These are phyloP conservation scores for Vitis hybrid DNA, from an alignment of 177 flowering plant genomes.

Conservation along the genomic window DNA sequence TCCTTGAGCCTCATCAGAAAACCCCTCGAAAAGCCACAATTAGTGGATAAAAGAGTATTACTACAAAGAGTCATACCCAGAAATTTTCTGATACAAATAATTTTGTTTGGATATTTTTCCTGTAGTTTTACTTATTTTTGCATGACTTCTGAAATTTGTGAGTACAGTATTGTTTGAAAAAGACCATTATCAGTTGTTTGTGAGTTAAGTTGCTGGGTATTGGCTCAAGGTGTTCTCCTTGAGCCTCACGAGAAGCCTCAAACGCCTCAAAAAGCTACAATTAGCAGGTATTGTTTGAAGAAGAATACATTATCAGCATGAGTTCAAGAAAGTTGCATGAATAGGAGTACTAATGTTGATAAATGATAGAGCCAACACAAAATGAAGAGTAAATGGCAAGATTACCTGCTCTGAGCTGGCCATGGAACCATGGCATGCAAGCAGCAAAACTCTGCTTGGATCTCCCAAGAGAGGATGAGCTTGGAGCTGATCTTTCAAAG, in stretches of 20 bases:
- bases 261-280: not conserved
- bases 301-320: not conserved
- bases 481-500: conserved; percentile 86
- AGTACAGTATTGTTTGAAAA: too few species aligned
- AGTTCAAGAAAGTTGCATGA: not conserved
- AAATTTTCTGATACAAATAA: too few species aligned
- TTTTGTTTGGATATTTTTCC: too few species aligned
- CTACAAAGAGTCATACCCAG: too few species aligned
- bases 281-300: not conserved
- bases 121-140: too few species aligned
- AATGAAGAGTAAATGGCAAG: not conserved
- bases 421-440: conserved; percentile 99
- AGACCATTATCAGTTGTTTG: not conserved
- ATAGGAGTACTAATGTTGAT: too few species aligned
- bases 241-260: not conserved
- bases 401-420: conserved; percentile 94
- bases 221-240: not conserved
- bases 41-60: too few species aligned
- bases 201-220: not conserved
- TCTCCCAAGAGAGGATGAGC: conserved; percentile 82
- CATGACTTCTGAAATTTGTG: too few species aligned
- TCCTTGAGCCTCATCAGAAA: too few species aligned
- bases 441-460: conserved; percentile 70
- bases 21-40: too few species aligned
- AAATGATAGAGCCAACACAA: not conserved